Evolutionary conservation across 1,139 yeast species (phyloP).

Genomic region (Kodamaea fungicola): DNA sequence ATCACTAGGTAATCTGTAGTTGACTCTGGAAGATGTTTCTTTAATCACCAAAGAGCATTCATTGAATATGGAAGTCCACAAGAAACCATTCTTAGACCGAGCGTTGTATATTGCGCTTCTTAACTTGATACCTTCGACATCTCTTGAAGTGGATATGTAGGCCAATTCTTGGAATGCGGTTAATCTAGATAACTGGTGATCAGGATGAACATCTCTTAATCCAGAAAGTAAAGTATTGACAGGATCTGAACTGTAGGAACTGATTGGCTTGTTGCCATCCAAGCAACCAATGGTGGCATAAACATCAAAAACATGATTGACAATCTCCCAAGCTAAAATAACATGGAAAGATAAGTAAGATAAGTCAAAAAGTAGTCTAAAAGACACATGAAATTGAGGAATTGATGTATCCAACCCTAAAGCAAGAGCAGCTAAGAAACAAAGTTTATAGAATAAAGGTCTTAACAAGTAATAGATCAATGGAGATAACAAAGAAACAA

Average conservation of each 20-base stretch:
- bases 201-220: slow-evolving; percentile 43
- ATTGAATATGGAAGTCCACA: slow-evolving; percentile 58
- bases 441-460: slow-evolving; percentile 40
- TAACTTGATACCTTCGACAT: slow-evolving; percentile 39
- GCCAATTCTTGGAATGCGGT: slow-evolving; percentile 78
- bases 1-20: slow-evolving; percentile 31
- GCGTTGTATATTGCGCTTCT: slow-evolving; percentile 55
- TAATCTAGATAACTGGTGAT: slow-evolving; percentile 54
- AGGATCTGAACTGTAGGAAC: slow-evolving; percentile 67
- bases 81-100: slow-evolving; percentile 35
- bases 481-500: slow-evolving; percentile 36
- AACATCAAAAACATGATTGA: slow-evolving; percentile 63
- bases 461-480: slow-evolving; percentile 46
- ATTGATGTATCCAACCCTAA: slow-evolving; percentile 33
- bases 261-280: slow-evolving; percentile 67
- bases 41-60: slow-evolving; percentile 58
- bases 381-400: slow-evolving; percentile 36
- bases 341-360: slow-evolving; percentile 38
- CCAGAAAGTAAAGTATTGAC: slow-evolving; percentile 75
- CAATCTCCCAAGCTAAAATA: slow-evolving; percentile 54
- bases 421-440: slow-evolving; percentile 22
- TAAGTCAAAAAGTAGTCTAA: slow-evolving; percentile 32
- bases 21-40: slow-evolving; percentile 42
- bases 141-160: slow-evolving; percentile 50
- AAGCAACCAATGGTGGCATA: slow-evolving; percentile 82